Evolutionary conservation across 2,329 filamentous ascomycete species (phyloP), one percentile per base, ranked within the genome.

Genomic region (Cladophialophora psammophila): DNA sequence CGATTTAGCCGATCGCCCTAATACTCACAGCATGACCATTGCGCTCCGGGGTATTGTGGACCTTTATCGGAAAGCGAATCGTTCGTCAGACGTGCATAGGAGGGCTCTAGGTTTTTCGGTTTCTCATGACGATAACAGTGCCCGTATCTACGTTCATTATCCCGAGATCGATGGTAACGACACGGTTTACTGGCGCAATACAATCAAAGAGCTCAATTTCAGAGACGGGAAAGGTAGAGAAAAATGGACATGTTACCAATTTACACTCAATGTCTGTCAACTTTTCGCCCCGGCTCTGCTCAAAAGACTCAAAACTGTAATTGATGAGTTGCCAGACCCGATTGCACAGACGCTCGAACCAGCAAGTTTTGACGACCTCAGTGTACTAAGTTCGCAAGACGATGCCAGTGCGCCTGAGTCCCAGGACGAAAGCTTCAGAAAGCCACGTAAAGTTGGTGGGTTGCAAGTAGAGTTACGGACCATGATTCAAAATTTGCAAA

Each of bases 231-330:
- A 72, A 63, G 80, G 78, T 77, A 75, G 20, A 26, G 74, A 79
- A 1, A 79, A 73, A 65, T 55, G 77, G 78, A 75, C 69, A 1
- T 69, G 73, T 40, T 78, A 79, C 71, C 72, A 71, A 4, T 79
- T 80, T 65, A 75, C 72, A 0, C 76, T 74, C 57, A 80, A 77
- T 53, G 68, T 80, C 20, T 80, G 79, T 64, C 70, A 78, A 50
- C 69, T 50, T 12, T 80, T 68, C 32, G 65, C 65, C 12, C 58
- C 52, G 38, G 36, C 36, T 31, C 63, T 68, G 12, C 65, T 68
- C 18, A 20, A 50, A 15, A 61, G 50, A 20, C 61, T 64, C 31
- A 60, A 54, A 31, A 36, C 45, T 45, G 61, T 61, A 31, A 67
- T 67, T 18, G 60, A 67, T 59, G 5, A 59, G 18, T 31, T 67